These are phyloP conservation scores for Cladosporium sp. DNA, from an alignment of 2,329 filamentous ascomycete species.

Conservation along the genomic window DNA sequence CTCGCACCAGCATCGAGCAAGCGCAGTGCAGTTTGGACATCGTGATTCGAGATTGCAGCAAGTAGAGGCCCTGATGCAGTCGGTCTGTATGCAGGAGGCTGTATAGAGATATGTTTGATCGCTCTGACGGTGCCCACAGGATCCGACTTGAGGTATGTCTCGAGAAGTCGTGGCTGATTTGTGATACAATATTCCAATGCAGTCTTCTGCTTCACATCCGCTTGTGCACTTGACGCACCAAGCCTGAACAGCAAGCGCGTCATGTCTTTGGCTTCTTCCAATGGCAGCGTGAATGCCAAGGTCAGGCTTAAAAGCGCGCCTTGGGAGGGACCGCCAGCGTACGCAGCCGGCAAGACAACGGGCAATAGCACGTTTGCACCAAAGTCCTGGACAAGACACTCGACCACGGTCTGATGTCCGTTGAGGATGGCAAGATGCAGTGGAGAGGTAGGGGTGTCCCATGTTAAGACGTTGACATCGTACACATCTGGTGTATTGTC, in stretches of 20 bases:
- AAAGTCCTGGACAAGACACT: conserved; percentile 63
- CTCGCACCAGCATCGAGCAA: conserved; percentile 62
- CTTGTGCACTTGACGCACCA: conserved; percentile 70
- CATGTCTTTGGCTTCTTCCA: conserved; percentile 62
- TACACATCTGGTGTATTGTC: conserved; percentile 73
- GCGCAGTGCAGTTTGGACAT: conserved; percentile 52
- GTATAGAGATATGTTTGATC: conserved; percentile 60
- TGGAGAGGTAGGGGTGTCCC: conserved; percentile 71
- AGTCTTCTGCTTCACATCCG: conserved; percentile 61
- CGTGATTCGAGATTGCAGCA: conserved; percentile 53
- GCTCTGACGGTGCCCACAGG: conserved; percentile 57
- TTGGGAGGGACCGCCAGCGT: conserved; percentile 26
- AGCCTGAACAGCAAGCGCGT: conserved; percentile 60
- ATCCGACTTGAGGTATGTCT: conserved; percentile 51
- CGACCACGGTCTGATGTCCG: conserved; percentile 66
- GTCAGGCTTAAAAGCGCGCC: conserved; percentile 64
- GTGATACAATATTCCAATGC: conserved; percentile 62
- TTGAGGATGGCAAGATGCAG: conserved; percentile 74
- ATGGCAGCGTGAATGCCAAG: conserved; percentile 62
- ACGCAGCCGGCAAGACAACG: conserved; percentile 58
- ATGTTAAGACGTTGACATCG: conserved; percentile 72
- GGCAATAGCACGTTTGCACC: conserved; percentile 74
- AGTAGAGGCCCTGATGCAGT: conserved; percentile 50
- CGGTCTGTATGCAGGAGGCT: conserved; percentile 31
- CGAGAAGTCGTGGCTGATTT: conserved; percentile 45